These are phyloP conservation scores for Umbellularia californica DNA, from an alignment of 164 flowering plant species.

Conservation along the genomic window DNA sequence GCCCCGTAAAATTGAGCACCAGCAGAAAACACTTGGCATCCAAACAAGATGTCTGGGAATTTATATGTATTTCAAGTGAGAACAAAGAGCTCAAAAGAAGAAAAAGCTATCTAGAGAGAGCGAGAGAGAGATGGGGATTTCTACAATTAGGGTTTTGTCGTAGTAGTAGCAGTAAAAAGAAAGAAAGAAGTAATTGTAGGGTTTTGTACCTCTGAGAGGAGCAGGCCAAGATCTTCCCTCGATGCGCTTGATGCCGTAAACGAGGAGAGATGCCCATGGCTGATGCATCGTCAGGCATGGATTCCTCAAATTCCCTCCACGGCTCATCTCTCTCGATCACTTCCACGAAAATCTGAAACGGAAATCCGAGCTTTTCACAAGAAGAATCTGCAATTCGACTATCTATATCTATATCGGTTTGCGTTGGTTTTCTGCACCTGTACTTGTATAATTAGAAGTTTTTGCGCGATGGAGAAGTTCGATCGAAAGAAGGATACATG, in stretches of 20 bases:
- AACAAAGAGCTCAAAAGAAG: too few relatives aligned
- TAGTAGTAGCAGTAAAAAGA: not conserved
- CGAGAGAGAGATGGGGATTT: not conserved
- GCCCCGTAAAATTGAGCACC: too few relatives aligned
- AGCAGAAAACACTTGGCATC: too few relatives aligned
- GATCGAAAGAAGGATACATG: too few relatives aligned
- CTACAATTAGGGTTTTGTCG: constrained; percentile 4
- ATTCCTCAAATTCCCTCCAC: constrained; percentile 48
- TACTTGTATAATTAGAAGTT: too few relatives aligned
- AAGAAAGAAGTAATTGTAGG: not conserved
- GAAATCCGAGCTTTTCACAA: too few relatives aligned
- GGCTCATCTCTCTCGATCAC: not conserved
- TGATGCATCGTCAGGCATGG: constrained; percentile 95
- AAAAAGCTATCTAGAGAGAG: not conserved
- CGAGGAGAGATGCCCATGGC: constrained; percentile 94
- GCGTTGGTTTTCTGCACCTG: too few relatives aligned
- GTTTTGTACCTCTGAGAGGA: constrained; percentile 56
- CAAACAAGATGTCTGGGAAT: too few relatives aligned
- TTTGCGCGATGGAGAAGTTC: too few relatives aligned
- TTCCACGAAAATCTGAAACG: not conserved
- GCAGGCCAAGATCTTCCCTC: constrained; percentile 97
- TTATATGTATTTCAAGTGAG: too few relatives aligned
- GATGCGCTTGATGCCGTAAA: constrained; percentile 85
- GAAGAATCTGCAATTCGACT: too few relatives aligned
- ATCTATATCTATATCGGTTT: too few relatives aligned